A percentile compares a stretch with the other conserved stretches of the same genome.
phyloP scores from a whole-genome alignment of 495 filamentous ascomycete genomes.

The Aspergillus mulundensis region DNA sequence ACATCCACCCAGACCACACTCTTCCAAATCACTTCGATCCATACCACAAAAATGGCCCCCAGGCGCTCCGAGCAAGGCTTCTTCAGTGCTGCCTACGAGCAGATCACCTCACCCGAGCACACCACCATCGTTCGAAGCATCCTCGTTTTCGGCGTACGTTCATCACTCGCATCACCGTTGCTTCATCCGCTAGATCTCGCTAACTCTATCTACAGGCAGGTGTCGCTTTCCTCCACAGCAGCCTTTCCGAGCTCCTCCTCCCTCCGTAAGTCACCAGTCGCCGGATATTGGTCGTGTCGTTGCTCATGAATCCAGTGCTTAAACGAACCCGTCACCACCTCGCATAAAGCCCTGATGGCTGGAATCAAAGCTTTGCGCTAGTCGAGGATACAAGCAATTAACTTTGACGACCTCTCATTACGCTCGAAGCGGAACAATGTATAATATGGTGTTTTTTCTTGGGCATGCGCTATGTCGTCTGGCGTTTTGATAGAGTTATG shows the following conservation, averaged over 20 bases:
- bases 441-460: conserved; percentile 21
- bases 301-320: conserved; percentile 16
- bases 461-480: conserved; percentile 15
- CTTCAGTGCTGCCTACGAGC: conserved; percentile 51
- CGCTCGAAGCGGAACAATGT: conserved; percentile 19
- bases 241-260: conserved; percentile 68
- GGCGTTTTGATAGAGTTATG: conserved; percentile 16
- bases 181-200: conserved; percentile 2
- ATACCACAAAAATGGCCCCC: conserved; percentile 32
- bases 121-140: conserved; percentile 68
- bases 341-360: background rate
- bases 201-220: conserved; percentile 50
- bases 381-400: background rate
- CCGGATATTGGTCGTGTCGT: background rate
- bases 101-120: conserved; percentile 69
- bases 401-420: conserved; percentile 8
- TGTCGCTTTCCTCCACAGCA: conserved; percentile 69
- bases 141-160: conserved; percentile 67
- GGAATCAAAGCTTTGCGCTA: background rate
- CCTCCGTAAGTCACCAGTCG: conserved; percentile 57
- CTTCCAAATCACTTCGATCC: background rate
- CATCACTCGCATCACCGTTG: background rate
- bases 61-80: conserved; percentile 49
- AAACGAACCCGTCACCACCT: conserved; percentile 12
- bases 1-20: background rate